Conservation (phyloP, 163 green algal species). For the Coccomyxa subellipsoidea region DNA sequence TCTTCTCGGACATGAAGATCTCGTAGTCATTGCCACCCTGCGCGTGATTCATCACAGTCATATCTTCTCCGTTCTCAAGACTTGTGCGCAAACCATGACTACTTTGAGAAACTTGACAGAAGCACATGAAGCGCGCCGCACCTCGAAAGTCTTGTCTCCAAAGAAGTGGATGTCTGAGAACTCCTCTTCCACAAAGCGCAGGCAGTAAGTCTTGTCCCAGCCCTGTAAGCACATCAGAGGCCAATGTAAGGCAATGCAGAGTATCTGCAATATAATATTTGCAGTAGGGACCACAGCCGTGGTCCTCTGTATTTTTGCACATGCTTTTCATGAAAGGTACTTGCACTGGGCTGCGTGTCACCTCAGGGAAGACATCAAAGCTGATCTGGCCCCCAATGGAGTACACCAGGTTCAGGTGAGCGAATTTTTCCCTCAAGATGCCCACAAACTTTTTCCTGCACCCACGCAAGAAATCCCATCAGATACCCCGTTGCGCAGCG, state of each 20-base stretch:
- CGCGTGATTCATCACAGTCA: neutral
- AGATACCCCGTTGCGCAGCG: too few relatives aligned
- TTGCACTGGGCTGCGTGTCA: neutral
- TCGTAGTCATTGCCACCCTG: slow-evolving; percentile 99
- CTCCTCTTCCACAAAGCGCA: slow-evolving; percentile 92
- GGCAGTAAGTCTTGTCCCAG: slow-evolving; percentile 99
- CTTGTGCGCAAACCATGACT: neutral
- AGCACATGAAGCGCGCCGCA: slow-evolving; percentile 21
- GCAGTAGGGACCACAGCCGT: too few relatives aligned
- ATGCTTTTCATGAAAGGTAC: too few relatives aligned
- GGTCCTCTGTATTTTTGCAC: too few relatives aligned
- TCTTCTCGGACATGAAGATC: slow-evolving; percentile 88
- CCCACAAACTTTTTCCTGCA: slow-evolving; percentile 85
- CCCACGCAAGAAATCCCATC: too few relatives aligned
- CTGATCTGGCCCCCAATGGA: slow-evolving; percentile 98
- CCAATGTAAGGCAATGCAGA: neutral
- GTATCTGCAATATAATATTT: too few relatives aligned
- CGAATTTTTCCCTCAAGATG: slow-evolving; percentile 83
- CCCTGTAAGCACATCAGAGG: slow-evolving; percentile 47
- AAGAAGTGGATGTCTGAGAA: slow-evolving; percentile 99
- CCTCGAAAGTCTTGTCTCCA: slow-evolving; percentile 96
- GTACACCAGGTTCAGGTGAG: slow-evolving; percentile 84
- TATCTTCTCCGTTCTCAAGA: too few relatives aligned
- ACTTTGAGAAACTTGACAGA: neutral
- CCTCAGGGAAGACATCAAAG: slow-evolving; percentile 97